A percentile compares a stretch with the other conserved stretches of the same genome.
These are phyloP conservation scores for Aureobasidium sp. DNA, from an alignment of 2,329 filamentous ascomycete genomes.

Conservation along the genomic window DNA sequence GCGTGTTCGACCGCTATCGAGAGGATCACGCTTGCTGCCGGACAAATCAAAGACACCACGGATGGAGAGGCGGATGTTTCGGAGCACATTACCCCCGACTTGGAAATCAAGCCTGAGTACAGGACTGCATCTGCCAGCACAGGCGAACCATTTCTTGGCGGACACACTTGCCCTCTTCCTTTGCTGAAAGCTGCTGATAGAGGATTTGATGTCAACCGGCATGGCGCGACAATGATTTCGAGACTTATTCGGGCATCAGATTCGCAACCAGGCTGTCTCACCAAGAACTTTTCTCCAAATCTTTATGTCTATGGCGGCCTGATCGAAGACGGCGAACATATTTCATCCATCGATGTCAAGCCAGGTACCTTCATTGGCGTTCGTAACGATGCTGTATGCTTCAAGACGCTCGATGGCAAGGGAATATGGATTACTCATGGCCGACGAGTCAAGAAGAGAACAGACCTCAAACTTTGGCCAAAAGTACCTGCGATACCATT, in stretches of 20 bases:
- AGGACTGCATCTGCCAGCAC: slow-evolving; percentile 28
- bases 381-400: slow-evolving; percentile 30
- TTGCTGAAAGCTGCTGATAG: slow-evolving; percentile 35
- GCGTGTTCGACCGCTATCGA: slow-evolving; percentile 34
- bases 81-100: slow-evolving; percentile 20
- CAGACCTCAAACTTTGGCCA: slow-evolving; percentile 35
- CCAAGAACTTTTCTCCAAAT: slow-evolving; percentile 31
- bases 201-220: slow-evolving; percentile 31
- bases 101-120: slow-evolving; percentile 26
- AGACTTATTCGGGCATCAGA: slow-evolving; percentile 37
- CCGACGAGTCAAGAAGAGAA: slow-evolving; percentile 33
- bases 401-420: slow-evolving; percentile 34
- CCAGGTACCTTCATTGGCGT: slow-evolving; percentile 30
- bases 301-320: slow-evolving; percentile 38
- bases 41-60: not conserved
- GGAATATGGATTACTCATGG: slow-evolving; percentile 39
- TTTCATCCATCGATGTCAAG: slow-evolving; percentile 17
- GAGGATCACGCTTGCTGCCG: slow-evolving; percentile 29
- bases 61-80: not conserved
- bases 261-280: slow-evolving; percentile 38
- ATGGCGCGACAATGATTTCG: slow-evolving; percentile 35
- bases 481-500: slow-evolving; percentile 35
- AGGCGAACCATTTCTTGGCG: slow-evolving; percentile 34
- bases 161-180: slow-evolving; percentile 32
- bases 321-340: slow-evolving; percentile 28